phyloP scores from a whole-genome alignment of 2,329 filamentous ascomycete genomes.

The Xylaria sp. region DNA sequence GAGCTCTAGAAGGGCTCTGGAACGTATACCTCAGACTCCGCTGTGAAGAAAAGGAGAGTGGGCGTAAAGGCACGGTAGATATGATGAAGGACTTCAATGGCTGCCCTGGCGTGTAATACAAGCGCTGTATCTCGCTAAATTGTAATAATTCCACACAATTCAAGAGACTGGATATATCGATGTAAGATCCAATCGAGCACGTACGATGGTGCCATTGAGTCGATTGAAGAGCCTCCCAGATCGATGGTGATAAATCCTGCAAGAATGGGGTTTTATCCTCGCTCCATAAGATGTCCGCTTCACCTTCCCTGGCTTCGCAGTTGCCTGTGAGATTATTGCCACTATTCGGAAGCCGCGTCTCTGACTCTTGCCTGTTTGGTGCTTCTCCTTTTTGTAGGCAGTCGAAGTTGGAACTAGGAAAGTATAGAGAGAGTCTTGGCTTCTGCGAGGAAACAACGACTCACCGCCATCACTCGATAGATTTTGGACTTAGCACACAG shows the following conservation, averaged over 20 bases:
- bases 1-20: conserved; percentile 31
- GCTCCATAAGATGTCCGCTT: neutral
- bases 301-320: neutral
- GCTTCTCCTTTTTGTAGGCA: neutral
- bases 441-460: neutral
- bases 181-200: neutral
- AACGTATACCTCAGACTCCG: neutral
- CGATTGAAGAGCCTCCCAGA: too few relatives aligned
- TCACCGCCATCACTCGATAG: neutral
- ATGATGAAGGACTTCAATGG: neutral
- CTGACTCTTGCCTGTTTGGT: neutral
- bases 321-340: neutral
- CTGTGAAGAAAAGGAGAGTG: neutral
- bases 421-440: neutral
- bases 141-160: neutral
- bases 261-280: too few relatives aligned
- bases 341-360: neutral
- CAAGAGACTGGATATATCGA: neutral
- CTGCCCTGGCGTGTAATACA: neutral
- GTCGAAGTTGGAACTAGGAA: neutral
- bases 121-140: neutral
- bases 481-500: neutral
- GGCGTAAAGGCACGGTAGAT: neutral
- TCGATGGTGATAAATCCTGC: too few relatives aligned
- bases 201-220: too few relatives aligned